A percentile compares a stretch with the other conserved stretches of the same genome.
Conservation (phyloP, 306 rosid genomes). For the Trichosanthes cucumerina region DNA sequence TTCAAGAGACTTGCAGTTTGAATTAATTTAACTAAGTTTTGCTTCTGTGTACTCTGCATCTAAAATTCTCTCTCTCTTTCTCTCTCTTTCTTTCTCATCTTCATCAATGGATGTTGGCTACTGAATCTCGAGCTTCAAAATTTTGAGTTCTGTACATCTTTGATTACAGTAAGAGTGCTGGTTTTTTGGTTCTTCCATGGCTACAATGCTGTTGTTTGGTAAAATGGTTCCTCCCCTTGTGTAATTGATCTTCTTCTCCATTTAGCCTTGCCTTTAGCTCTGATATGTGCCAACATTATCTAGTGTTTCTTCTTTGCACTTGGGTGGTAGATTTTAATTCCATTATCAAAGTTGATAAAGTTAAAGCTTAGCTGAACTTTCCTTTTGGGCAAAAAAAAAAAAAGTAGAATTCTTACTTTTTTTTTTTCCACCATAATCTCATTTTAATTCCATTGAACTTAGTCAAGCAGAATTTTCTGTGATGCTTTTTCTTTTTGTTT, state of each 20-base stretch:
- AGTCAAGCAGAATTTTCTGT: background rate
- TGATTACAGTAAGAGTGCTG: background rate
- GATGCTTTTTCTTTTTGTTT: background rate
- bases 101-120: background rate
- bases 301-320: background rate
- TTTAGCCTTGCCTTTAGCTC: background rate
- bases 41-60: background rate
- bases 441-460: background rate
- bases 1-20: background rate
- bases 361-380: background rate
- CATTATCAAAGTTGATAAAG: background rate
- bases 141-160: background rate
- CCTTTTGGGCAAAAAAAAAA: background rate
- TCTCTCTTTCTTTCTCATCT: background rate
- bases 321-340: background rate
- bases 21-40: background rate
- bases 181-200: conserved; percentile 2
- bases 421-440: background rate
- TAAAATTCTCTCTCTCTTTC: background rate
- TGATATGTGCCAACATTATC: background rate
- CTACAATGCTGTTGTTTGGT: background rate
- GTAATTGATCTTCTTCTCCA: background rate
- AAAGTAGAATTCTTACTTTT: conserved; percentile 1
- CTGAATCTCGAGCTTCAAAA: background rate
- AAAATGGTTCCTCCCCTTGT: background rate